Base-by-base conservation (phyloP, 768 basidiomycete genomes). In the Lactarius psammicola region DNA sequence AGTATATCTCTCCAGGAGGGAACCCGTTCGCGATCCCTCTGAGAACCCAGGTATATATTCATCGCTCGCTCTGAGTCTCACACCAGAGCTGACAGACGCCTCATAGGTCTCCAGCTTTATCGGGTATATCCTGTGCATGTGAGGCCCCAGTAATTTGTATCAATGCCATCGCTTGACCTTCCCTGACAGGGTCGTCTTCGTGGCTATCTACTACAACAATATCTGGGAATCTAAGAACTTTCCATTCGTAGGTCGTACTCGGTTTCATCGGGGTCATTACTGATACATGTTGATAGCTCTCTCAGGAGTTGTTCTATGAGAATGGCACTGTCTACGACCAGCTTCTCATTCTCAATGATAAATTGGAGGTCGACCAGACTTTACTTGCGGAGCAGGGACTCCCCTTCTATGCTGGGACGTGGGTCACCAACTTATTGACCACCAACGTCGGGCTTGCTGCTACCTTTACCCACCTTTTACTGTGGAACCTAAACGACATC, bases 11-110 rank as follows among this genome's bases (percentile, higher is more conserved):
- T 17, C 58, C 68, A 4, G 75, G 71, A 33, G 38, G 68, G 44
- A 85, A 83, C 62, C 84, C 85, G 4, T 74, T 86, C 73, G 73
- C 79, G 3, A 85, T 84, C 31, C 86, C 86, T 0, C 72, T 87
- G 15, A 79, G 80, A 9, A 81, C 84, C 3, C 85, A 76, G 65
- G 70, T 72, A 54, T 17, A 17, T 17, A 28, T 18, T 26, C 5
- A 28, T 10, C 44, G 15, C n/a, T n/a, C 1, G 9, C 20, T 30
- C 31, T 6, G 20, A 6, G 17, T 10, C 36, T 46, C 31, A 15
- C 33, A 18, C 2, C 7, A 23, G 13, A 11, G 5, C 56, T 64
- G 1, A 67, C n/a, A 30, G 26, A 7, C 10, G 3, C 30, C 42
- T 17, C 23, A 28, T 51, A 84, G 73, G 56, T 85, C 38, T 85